phyloP scores from a whole-genome alignment of 164 flowering plant genomes.

The Nymphaea colorata region DNA sequence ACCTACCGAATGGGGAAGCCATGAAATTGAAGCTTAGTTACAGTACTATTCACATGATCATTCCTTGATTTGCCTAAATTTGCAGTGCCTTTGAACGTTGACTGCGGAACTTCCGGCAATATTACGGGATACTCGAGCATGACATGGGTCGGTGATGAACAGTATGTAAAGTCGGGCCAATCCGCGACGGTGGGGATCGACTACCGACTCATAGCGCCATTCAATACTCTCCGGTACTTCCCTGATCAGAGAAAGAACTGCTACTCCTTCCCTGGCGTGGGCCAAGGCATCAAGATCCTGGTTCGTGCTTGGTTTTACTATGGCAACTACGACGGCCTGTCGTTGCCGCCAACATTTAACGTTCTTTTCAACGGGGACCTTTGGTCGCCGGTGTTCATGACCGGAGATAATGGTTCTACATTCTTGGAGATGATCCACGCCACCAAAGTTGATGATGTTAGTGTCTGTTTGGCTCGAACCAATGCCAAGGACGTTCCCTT shows the following conservation, averaged over 20 bases:
- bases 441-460: neutral
- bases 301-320: constrained; percentile 10
- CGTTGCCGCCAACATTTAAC: constrained; percentile 12
- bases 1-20: too few relatives aligned
- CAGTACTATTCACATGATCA: too few relatives aligned
- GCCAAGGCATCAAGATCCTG: neutral
- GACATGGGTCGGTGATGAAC: too few relatives aligned
- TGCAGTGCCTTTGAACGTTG: too few relatives aligned
- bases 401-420: neutral
- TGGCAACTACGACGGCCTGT: constrained; percentile 12
- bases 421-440: constrained; percentile 5
- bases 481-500: constrained; percentile 24
- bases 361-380: constrained; percentile 12
- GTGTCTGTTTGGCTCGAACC: constrained; percentile 26
- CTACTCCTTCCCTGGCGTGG: constrained; percentile 1
- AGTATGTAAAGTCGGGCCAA: too few relatives aligned
- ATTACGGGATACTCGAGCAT: too few relatives aligned
- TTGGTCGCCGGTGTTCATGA: constrained; percentile 11
- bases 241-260: constrained; percentile 12
- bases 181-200: too few relatives aligned
- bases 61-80: too few relatives aligned
- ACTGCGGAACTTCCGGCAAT: too few relatives aligned
- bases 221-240: constrained; percentile 3
- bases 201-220: too few relatives aligned
- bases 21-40: too few relatives aligned